These are phyloP conservation scores for Mycena olivaceomarginata DNA, from an alignment of 768 basidiomycete species.

Conservation along the genomic window DNA sequence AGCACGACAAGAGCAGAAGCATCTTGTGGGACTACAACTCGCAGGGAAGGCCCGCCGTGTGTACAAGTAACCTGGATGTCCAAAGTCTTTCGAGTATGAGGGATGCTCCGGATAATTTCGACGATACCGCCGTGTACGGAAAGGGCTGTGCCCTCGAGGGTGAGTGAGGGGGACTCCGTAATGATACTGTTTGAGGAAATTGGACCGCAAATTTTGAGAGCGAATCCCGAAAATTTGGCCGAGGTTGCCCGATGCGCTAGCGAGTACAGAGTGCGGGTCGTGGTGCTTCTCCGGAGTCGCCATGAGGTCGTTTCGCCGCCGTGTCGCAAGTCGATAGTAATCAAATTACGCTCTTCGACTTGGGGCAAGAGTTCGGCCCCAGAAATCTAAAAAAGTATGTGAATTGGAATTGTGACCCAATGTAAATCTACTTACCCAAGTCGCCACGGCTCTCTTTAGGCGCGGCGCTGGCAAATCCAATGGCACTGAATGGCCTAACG, in stretches of 20 bases:
- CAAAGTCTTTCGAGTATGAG: constrained; percentile 40
- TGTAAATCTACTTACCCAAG: constrained; percentile 40
- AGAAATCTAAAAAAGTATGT: constrained; percentile 23
- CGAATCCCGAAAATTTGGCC: constrained; percentile 44
- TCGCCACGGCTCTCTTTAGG: constrained; percentile 35
- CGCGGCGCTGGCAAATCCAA: neutral
- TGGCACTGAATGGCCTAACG: constrained; percentile 26
- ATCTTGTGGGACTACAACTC: constrained; percentile 44
- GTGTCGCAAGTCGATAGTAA: constrained; percentile 34
- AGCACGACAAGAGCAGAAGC: constrained; percentile 44
- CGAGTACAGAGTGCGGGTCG: constrained; percentile 46
- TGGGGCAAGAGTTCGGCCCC: constrained; percentile 38
- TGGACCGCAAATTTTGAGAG: constrained; percentile 33
- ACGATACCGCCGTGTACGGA: constrained; percentile 40
- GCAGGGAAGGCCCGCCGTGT: constrained; percentile 1
- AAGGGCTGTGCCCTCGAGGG: constrained; percentile 36
- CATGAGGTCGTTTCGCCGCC: constrained; percentile 33
- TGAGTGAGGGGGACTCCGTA: constrained; percentile 30
- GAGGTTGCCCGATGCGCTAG: constrained; percentile 50
- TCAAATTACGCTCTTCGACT: neutral
- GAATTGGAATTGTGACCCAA: neutral
- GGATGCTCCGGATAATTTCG: constrained; percentile 25
- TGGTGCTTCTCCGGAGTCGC: constrained; percentile 38
- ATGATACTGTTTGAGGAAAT: constrained; percentile 16
- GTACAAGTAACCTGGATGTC: constrained; percentile 31